Conservation (phyloP, 345 rosid species). For the Gossypium ekmanianum region DNA sequence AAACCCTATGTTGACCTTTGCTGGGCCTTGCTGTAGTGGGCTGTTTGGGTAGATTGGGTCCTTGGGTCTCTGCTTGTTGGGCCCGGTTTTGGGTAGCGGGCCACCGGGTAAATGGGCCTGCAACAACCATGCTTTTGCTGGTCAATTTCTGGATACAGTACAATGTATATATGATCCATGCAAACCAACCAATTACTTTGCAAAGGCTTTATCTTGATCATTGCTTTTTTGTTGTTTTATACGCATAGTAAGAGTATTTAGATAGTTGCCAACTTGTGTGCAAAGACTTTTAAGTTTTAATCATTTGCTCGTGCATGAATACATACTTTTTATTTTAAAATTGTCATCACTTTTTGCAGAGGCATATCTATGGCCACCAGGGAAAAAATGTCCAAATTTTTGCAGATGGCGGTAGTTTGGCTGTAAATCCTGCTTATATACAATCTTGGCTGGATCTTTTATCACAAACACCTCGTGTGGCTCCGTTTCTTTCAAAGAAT, state of each 20-base stretch:
- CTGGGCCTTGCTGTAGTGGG: too few species aligned
- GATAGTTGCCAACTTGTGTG: neutral
- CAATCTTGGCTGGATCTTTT: slow-evolving; percentile 80
- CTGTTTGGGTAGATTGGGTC: too few species aligned
- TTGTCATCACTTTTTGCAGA: slow-evolving; percentile 35
- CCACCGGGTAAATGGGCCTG: too few species aligned
- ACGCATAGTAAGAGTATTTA: neutral
- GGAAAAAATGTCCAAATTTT: slow-evolving; percentile 74
- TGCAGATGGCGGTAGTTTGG: slow-evolving; percentile 79
- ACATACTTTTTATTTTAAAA: neutral
- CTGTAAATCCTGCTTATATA: slow-evolving; percentile 70
- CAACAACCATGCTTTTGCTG: slow-evolving; percentile 3
- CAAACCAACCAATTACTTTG: neutral
- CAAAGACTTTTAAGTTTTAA: neutral
- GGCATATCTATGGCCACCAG: slow-evolving; percentile 78
- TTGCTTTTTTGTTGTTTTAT: neutral
- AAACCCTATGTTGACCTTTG: too few species aligned
- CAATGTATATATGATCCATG: neutral
- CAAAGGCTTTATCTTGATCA: neutral
- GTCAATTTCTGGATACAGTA: neutral
- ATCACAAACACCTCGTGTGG: slow-evolving; percentile 89
- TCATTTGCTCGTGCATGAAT: neutral
- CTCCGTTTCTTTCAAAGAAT: slow-evolving; percentile 85
- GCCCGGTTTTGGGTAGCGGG: too few species aligned
- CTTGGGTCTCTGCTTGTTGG: too few species aligned